phyloP scores from a whole-genome alignment of 805 yeast species.

The Candida tallmaniae region DNA sequence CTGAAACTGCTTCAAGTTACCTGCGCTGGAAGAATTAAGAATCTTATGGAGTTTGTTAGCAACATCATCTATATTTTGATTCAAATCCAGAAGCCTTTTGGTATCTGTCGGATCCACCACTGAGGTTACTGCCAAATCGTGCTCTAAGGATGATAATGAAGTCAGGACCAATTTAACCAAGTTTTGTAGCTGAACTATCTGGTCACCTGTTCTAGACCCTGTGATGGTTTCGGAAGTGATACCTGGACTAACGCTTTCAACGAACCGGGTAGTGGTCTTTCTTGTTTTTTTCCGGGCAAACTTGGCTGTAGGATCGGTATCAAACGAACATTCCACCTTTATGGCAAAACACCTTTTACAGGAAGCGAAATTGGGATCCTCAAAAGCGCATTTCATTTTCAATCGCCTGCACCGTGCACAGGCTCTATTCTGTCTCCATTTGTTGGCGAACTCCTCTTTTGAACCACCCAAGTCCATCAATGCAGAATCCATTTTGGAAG shows the following conservation, averaged over 20 bases:
- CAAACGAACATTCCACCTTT: slow-evolving; percentile 44
- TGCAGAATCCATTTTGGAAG: too few species aligned
- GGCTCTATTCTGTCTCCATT: slow-evolving; percentile 46
- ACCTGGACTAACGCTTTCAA: slow-evolving; percentile 11
- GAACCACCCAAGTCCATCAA: too few species aligned
- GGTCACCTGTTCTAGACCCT: slow-evolving; percentile 12
- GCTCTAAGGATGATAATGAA: slow-evolving; percentile 12
- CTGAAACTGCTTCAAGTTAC: slow-evolving; percentile 12
- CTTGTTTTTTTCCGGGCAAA: slow-evolving; percentile 32
- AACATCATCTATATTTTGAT: slow-evolving; percentile 1
- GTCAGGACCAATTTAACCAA: slow-evolving; percentile 11
- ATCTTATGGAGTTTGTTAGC: slow-evolving; percentile 7
- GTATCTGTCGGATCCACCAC: slow-evolving; percentile 5
- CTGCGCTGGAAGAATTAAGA: slow-evolving; percentile 2
- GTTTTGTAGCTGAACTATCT: slow-evolving; percentile 13
- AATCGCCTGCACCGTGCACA: slow-evolving; percentile 54
- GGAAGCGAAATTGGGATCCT: slow-evolving; percentile 38
- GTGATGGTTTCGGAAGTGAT: slow-evolving; percentile 11
- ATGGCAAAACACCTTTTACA: slow-evolving; percentile 45
- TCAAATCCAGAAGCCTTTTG: slow-evolving; percentile 8
- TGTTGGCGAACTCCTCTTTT: slow-evolving; percentile 38
- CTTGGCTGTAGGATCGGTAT: slow-evolving; percentile 48
- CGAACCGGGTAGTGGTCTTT: slow-evolving; percentile 14
- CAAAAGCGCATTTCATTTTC: slow-evolving; percentile 49
- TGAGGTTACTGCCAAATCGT: slow-evolving; percentile 9